Percentiles rank a stretch among this genome's conserved stretches.
phyloP scores from a whole-genome alignment of 2,329 filamentous ascomycete genomes.

The Sordariomycetes sp. region DNA sequence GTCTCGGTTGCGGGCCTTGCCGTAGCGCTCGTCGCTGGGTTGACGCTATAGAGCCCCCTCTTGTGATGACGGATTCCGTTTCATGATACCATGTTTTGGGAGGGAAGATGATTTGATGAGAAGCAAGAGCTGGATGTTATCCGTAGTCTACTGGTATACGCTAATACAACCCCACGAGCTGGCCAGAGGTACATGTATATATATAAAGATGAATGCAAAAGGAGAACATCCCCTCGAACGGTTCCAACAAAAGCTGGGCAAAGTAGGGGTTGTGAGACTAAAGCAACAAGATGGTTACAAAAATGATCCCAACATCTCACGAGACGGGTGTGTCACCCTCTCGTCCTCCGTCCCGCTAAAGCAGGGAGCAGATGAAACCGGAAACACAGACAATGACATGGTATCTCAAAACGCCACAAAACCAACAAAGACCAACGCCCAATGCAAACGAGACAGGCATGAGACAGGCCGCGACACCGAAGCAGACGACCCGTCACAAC shows the following conservation, averaged over 20 bases:
- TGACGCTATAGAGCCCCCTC: slow-evolving; percentile 17
- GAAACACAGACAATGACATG: slow-evolving; percentile 1
- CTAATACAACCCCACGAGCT: slow-evolving; percentile 4
- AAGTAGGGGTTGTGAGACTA: neutral
- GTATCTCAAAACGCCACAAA: slow-evolving; percentile 3
- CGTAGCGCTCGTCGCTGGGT: slow-evolving; percentile 20
- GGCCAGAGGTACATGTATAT: slow-evolving; percentile 4
- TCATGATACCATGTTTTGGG: neutral
- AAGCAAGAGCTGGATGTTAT: slow-evolving; percentile 3
- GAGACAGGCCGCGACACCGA: neutral
- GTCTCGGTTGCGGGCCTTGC: slow-evolving; percentile 22
- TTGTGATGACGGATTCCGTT: neutral
- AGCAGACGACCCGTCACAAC: neutral
- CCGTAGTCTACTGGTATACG: slow-evolving; percentile 7
- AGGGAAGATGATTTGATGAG: neutral
- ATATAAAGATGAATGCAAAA: slow-evolving; percentile 4
- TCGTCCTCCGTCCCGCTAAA: neutral
- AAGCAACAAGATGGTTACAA: neutral
- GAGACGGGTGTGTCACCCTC: neutral
- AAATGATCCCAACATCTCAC: neutral
- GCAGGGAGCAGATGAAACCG: neutral
- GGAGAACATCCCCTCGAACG: neutral
- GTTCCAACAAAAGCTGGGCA: neutral
- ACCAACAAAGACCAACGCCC: neutral
- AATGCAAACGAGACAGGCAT: neutral